Percentiles rank a stretch among this genome's conserved stretches.
These are phyloP conservation scores for Bipolaris cookei DNA, from an alignment of 2,329 filamentous ascomycete species.

Conservation along the genomic window DNA sequence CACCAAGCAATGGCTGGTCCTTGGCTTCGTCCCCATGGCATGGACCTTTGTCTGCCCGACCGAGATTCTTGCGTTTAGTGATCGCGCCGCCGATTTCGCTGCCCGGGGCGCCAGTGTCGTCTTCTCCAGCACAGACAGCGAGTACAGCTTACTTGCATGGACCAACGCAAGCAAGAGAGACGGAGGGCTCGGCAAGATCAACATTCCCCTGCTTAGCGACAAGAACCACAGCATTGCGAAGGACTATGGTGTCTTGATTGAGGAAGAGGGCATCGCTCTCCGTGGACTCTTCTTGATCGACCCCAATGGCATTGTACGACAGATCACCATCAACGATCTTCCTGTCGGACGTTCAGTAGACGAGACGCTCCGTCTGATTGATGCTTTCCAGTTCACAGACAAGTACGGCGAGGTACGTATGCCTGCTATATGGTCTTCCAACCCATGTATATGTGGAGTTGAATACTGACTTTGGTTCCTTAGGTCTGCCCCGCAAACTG, in stretches of 20 bases:
- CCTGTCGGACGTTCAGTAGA: constrained; percentile 69
- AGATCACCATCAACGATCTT: constrained; percentile 70
- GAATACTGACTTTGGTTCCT: constrained; percentile 4
- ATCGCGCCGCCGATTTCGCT: constrained; percentile 65
- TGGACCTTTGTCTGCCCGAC: constrained; percentile 73
- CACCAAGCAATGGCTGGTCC: constrained; percentile 64
- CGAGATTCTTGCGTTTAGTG: constrained; percentile 70
- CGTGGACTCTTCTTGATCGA: constrained; percentile 71
- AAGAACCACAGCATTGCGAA: constrained; percentile 66
- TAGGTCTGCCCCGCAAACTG: constrained; percentile 53
- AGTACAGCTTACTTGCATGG: constrained; percentile 66
- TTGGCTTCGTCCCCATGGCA: constrained; percentile 71
- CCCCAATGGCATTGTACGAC: constrained; percentile 64
- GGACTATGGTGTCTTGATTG: constrained; percentile 68
- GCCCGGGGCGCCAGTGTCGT: constrained; percentile 65
- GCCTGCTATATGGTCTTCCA: neutral
- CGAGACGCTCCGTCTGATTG: constrained; percentile 65
- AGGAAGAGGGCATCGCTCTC: constrained; percentile 68
- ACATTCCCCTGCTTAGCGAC: constrained; percentile 68
- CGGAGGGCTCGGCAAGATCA: constrained; percentile 66
- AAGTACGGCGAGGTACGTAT: constrained; percentile 49
- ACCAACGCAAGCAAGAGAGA: constrained; percentile 63
- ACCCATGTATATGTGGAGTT: neutral
- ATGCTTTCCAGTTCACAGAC: constrained; percentile 57
- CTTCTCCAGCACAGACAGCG: constrained; percentile 67